These are phyloP conservation scores for Aspergillus sclerotialis DNA, from an alignment of 2,329 filamentous ascomycete genomes.

Conservation along the genomic window DNA sequence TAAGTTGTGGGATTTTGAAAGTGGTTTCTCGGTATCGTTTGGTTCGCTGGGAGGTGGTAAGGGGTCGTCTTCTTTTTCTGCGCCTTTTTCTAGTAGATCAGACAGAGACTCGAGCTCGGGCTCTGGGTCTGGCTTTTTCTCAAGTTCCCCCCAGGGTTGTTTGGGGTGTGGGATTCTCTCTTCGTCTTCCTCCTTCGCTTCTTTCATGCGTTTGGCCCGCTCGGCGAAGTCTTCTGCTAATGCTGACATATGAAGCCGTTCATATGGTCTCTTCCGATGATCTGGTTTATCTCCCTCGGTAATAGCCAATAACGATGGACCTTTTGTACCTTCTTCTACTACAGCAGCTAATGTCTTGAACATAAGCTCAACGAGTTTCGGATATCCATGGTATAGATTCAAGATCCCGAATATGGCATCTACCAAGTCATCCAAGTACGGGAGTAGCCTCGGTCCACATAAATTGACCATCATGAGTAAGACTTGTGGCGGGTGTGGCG, in stretches of 20 bases:
- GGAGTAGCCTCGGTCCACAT: slow-evolving; percentile 72
- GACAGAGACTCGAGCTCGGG: slow-evolving; percentile 22
- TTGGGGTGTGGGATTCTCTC: slow-evolving; percentile 21
- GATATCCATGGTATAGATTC: slow-evolving; percentile 94
- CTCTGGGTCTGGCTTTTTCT: slow-evolving; percentile 14
- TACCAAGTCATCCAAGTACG: slow-evolving; percentile 86
- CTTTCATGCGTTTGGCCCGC: slow-evolving; percentile 22
- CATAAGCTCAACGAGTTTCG: slow-evolving; percentile 72
- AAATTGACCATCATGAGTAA: slow-evolving; percentile 90
- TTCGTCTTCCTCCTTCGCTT: slow-evolving; percentile 17
- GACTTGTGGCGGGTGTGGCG: slow-evolving; percentile 83
- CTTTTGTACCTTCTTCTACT: slow-evolving; percentile 69
- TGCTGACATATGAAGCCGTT: slow-evolving; percentile 23
- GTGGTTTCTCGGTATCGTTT: slow-evolving; percentile 52
- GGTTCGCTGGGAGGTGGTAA: slow-evolving; percentile 39
- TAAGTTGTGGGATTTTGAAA: slow-evolving; percentile 71
- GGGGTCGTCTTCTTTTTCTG: slow-evolving; percentile 27
- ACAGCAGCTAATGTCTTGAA: slow-evolving; percentile 78
- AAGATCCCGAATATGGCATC: slow-evolving; percentile 85
- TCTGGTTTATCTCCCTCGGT: slow-evolving; percentile 19
- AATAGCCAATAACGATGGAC: slow-evolving; percentile 42
- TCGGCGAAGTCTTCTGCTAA: slow-evolving; percentile 28
- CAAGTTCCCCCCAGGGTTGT: slow-evolving; percentile 26
- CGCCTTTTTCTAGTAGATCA: slow-evolving; percentile 24
- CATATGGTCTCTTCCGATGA: slow-evolving; percentile 23